Base-by-base conservation (phyloP, 2,329 filamentous ascomycete genomes). In the Escovopsis sp. region DNA sequence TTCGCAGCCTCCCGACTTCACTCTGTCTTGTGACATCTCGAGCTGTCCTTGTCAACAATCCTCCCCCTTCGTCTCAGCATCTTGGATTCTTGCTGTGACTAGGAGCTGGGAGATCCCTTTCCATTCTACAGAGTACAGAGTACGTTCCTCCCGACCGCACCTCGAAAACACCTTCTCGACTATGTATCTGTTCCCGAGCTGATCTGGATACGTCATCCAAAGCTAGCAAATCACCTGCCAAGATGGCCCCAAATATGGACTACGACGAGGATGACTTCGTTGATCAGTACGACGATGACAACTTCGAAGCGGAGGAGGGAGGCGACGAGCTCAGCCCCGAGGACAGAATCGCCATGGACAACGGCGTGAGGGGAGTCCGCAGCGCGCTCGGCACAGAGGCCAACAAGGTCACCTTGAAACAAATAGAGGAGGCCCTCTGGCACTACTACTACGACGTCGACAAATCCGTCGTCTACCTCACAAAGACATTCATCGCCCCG, bases 401-500 rank as follows among this genome's bases (percentile, higher is more conserved):
- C 29, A 63, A 63, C 48, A 76, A 74, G 46, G 69, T 80, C 51
- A 72, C 69, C 31, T 63, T 59, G 37, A 59, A 55, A 32, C 81
- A 94, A 55, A 89, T 95, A 47, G 78, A 94, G 57, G 89, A 96
- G 46, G 75, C 88, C 0, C 63, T 98, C 13, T 96, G 87, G 86
- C 78, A 98, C 61, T 95, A 95, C 61, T 96, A 89, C 59, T 96
- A 88, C 57, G 88, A 98, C 53, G 70, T 94, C 27, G 81, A 79
- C 43, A 94, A 94, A 61, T 78, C 85, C 1, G 81, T 93, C 32
- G 70, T 74, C 43, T 95, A 93, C 55, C 62, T 98, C 44, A 74
- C 78, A 47, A 82, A 79, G 70, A 79, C 68, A 29, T 74, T 66
- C 48, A 64, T 75, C 49, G 60, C 64, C 7, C 64, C 64, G 36